A percentile compares a stretch with the other conserved stretches of the same genome.
phyloP scores from a whole-genome alignment of 176 grass and related monocot genomes.

The Carex scoparia region DNA sequence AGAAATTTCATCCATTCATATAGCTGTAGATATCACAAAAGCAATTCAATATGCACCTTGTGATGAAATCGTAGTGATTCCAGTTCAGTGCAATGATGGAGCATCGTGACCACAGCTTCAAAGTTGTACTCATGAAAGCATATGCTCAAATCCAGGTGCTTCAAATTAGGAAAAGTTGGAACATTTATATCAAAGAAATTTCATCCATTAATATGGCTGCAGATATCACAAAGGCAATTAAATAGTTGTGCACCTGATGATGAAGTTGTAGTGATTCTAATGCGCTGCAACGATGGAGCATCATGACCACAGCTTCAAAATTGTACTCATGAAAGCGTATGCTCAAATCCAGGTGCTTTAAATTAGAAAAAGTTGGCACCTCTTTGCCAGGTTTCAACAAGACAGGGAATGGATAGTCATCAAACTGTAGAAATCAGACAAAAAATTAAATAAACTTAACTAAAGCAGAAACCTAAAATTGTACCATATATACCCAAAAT shows the following conservation, averaged over 20 bases:
- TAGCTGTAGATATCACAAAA: too few species aligned
- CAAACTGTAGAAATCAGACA: not conserved
- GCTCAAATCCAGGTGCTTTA: not conserved
- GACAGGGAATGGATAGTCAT: not conserved
- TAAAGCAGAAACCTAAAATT: not conserved
- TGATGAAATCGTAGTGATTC: too few species aligned
- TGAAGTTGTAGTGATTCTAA: conserved; percentile 2
- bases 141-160: too few species aligned
- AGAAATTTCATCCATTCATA: too few species aligned
- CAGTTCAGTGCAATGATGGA: too few species aligned
- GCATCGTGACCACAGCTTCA: too few species aligned
- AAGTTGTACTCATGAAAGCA: too few species aligned
- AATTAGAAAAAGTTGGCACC: not conserved
- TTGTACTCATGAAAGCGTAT: not conserved
- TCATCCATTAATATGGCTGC: too few species aligned
- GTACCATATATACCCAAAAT: not conserved
- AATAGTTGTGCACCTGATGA: not conserved
- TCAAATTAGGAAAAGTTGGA: too few species aligned
- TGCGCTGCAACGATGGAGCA: conserved; percentile 5
- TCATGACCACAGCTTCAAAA: not conserved
- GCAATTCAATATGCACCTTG: too few species aligned
- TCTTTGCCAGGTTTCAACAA: not conserved
- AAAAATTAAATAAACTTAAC: not conserved
- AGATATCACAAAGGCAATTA: too few species aligned
- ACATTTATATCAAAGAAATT: too few species aligned